Base-by-base conservation (phyloP, 2,329 filamentous ascomycete genomes). In the Alternaria ventricosa region DNA sequence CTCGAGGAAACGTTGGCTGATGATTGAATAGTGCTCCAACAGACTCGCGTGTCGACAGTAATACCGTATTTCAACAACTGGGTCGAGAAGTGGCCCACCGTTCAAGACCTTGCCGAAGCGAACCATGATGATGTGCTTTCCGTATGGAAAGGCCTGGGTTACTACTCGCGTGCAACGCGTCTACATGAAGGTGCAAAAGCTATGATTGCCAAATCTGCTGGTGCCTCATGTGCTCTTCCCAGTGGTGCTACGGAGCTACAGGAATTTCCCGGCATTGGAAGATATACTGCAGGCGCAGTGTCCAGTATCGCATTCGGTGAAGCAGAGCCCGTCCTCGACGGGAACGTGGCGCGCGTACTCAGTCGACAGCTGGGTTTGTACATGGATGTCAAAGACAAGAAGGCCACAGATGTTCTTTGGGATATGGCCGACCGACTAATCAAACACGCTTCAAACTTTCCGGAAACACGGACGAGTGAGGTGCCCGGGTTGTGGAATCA, bases 11-110 rank as follows among this genome's bases (percentile, higher is more conserved):
- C 11, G 11, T 20, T 22, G 45, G 41, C 62, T 58, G 5, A 62
- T 13, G 9, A 23, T 2, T n/a, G 10, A 11, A 12, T 30, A 78
- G 75, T 90, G 88, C 82, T 90, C 11, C 88, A 90, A 75, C 88
- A 90, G 77, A 90, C 88, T 2, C 86, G 88, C 27, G 88, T 90
- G 5, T 83, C 86, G 3, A 85, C 85, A 7, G 88, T 89, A 1
- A 85, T 89, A 20, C 86, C 85, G 53, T 90, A 90, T 74, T 90
- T 88, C 86, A 87, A 85, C 28, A 82, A 81, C 1, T 90, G 88
- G 88, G 88, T 88, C 81, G 81, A 75, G 1, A 83, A 84, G 60
- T 90, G 88, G 87, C 87, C 87, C 1, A 87, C 86, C 0, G 84
- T 90, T 4, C 81, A 83, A 1, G 84, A 86, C 22, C 82, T 90